Evolutionary conservation across 805 yeast species (phyloP).

Genomic region (Torulaspora gathmanii): DNA sequence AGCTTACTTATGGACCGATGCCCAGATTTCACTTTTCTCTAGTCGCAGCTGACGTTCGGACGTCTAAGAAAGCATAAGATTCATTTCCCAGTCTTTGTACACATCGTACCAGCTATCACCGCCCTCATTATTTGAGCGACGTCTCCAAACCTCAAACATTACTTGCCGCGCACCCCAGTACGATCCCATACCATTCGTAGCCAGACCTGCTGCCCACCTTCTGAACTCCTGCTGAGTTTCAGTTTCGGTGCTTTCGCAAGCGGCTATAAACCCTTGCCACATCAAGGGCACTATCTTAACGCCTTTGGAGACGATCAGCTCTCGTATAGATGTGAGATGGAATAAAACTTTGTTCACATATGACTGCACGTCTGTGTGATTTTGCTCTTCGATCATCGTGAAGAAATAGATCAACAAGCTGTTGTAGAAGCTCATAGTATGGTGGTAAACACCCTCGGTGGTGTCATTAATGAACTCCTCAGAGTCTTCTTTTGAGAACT

Average conservation of each 20-base stretch:
- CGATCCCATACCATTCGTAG: slow-evolving; percentile 61
- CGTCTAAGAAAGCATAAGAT: slow-evolving; percentile 59
- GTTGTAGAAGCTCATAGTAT: slow-evolving; percentile 71
- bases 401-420: slow-evolving; percentile 67
- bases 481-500: slow-evolving; percentile 37
- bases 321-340: slow-evolving; percentile 60
- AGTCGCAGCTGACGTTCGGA: too few species aligned
- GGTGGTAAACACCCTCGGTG: slow-evolving; percentile 73
- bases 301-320: slow-evolving; percentile 44
- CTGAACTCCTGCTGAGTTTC: slow-evolving; percentile 61
- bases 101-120: slow-evolving; percentile 76
- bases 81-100: slow-evolving; percentile 78
- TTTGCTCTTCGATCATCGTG: slow-evolving; percentile 53
- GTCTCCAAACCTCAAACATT: slow-evolving; percentile 80
- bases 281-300: slow-evolving; percentile 69
- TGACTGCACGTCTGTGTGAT: slow-evolving; percentile 55
- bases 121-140: slow-evolving; percentile 55
- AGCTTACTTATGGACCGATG: too few species aligned
- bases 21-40: too few species aligned
- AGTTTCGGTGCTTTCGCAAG: slow-evolving; percentile 64
- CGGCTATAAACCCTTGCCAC: slow-evolving; percentile 89
- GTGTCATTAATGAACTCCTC: slow-evolving; percentile 31
- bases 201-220: slow-evolving; percentile 53
- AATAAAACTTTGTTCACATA: slow-evolving; percentile 56
- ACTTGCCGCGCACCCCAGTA: slow-evolving; percentile 85